Percentiles rank a stretch among this genome's conserved stretches.
phyloP scores from a whole-genome alignment of 768 basidiomycete genomes.

The Clathrus columnatus region DNA sequence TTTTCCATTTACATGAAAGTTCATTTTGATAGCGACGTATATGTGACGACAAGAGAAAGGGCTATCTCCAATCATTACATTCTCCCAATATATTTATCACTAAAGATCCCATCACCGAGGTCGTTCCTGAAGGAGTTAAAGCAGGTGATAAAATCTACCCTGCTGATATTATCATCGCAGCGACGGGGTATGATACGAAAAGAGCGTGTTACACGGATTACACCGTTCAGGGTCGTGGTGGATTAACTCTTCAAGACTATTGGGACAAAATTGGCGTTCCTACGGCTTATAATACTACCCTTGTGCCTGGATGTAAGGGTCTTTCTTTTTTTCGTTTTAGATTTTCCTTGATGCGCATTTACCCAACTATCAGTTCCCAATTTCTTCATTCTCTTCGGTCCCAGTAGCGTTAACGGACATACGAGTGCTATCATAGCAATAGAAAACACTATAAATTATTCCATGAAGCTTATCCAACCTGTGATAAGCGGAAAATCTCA shows the following conservation, averaged over 20 bases:
- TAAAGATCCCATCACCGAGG: slow-evolving; percentile 13
- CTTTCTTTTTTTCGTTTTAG: no score
- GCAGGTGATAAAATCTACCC: slow-evolving; percentile 9
- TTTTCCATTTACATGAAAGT: background rate
- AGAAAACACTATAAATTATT: background rate
- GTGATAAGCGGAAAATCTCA: background rate
- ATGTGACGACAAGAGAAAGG: slow-evolving; percentile 12
- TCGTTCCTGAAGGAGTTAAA: slow-evolving; percentile 11
- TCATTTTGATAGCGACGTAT: slow-evolving; percentile 15
- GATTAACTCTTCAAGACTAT: background rate
- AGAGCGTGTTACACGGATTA: no score
- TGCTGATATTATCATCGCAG: background rate
- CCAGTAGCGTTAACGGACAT: background rate
- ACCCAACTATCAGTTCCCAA: background rate
- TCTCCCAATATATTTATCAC: slow-evolving; percentile 14
- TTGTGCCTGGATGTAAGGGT: background rate
- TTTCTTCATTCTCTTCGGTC: background rate
- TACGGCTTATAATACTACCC: background rate
- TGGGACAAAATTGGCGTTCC: background rate
- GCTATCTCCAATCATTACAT: slow-evolving; percentile 15
- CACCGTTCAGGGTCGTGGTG: background rate
- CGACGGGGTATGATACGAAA: background rate
- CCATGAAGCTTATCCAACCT: background rate
- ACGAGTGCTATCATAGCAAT: background rate
- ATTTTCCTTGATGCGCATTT: background rate